Evolutionary conservation across 2,329 filamentous ascomycete species (phyloP).

Genomic region (Fusarium praegraminearum): DNA sequence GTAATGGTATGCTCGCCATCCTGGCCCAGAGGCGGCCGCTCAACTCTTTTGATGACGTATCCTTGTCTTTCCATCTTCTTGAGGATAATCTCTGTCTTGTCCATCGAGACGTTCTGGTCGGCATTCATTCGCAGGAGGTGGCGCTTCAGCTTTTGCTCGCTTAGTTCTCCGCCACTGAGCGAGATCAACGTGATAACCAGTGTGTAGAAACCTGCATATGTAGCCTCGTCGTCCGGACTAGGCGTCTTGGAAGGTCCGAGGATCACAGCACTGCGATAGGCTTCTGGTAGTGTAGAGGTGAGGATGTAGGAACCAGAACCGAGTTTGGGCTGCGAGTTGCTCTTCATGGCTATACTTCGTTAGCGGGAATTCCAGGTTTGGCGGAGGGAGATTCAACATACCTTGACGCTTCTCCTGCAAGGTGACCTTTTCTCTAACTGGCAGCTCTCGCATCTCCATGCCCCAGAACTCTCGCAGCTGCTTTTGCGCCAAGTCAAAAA

Average conservation of each 20-base stretch:
- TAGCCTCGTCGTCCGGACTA: constrained; percentile 75
- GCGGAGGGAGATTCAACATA: constrained; percentile 45
- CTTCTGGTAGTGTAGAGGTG: constrained; percentile 75
- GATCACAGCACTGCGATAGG: constrained; percentile 75
- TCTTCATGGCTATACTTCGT: constrained; percentile 53
- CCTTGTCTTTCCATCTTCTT: constrained; percentile 82
- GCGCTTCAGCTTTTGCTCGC: constrained; percentile 82
- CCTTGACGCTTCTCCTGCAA: constrained; percentile 82
- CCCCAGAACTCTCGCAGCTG: constrained; percentile 81
- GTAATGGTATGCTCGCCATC: constrained; percentile 82
- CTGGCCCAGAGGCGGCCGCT: constrained; percentile 63
- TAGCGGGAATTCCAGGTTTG: background rate
- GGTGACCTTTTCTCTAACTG: constrained; percentile 82
- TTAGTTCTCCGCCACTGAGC: constrained; percentile 78
- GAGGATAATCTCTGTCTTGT: constrained; percentile 80
- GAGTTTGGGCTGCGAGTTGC: constrained; percentile 64
- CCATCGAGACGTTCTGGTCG: constrained; percentile 77
- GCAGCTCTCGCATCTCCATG: constrained; percentile 92
- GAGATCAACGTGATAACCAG: constrained; percentile 82
- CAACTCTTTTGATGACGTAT: constrained; percentile 81
- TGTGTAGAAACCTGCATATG: constrained; percentile 84
- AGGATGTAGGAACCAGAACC: constrained; percentile 82
- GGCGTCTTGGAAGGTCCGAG: constrained; percentile 76
- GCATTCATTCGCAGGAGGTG: constrained; percentile 81
- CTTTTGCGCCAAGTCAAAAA: constrained; percentile 82